These are phyloP conservation scores for Micractinium conductrix DNA, from an alignment of 139 green algal genomes.

Conservation along the genomic window DNA sequence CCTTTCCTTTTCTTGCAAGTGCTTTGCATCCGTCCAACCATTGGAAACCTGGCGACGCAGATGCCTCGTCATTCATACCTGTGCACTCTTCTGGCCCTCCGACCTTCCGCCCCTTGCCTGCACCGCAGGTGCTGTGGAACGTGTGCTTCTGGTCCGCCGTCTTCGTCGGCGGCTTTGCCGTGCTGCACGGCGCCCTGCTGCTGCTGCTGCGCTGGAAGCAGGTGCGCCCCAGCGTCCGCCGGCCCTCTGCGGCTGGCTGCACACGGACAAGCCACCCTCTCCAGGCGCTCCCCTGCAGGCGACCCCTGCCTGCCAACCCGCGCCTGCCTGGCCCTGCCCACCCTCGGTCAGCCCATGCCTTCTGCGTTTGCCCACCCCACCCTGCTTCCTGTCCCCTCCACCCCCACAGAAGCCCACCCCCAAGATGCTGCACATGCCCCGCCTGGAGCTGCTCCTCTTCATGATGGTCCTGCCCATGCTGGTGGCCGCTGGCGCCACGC, in stretches of 20 bases:
- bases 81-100: background rate
- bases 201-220: conserved; percentile 15
- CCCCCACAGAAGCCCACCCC: conserved; percentile 4
- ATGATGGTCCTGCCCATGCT: conserved; percentile 50
- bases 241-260: too few species aligned
- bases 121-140: conserved; percentile 35
- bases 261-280: too few species aligned
- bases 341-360: too few species aligned
- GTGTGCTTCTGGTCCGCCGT: conserved; percentile 44
- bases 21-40: too few species aligned
- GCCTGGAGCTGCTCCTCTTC: conserved; percentile 47
- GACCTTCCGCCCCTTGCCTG: background rate
- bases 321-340: too few species aligned
- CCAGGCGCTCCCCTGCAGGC: too few species aligned
- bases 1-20: too few species aligned
- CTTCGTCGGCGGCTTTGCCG: conserved; percentile 20
- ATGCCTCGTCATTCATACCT: too few species aligned
- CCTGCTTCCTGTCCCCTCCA: background rate
- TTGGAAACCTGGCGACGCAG: too few species aligned
- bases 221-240: background rate
- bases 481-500: conserved; percentile 27
- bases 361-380: too few species aligned
- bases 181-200: conserved; percentile 8
- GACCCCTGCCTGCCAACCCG: too few species aligned
- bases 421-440: conserved; percentile 49